Conservation (phyloP, 192 early-diverging fungal species). For the Gonapodya sp. region DNA sequence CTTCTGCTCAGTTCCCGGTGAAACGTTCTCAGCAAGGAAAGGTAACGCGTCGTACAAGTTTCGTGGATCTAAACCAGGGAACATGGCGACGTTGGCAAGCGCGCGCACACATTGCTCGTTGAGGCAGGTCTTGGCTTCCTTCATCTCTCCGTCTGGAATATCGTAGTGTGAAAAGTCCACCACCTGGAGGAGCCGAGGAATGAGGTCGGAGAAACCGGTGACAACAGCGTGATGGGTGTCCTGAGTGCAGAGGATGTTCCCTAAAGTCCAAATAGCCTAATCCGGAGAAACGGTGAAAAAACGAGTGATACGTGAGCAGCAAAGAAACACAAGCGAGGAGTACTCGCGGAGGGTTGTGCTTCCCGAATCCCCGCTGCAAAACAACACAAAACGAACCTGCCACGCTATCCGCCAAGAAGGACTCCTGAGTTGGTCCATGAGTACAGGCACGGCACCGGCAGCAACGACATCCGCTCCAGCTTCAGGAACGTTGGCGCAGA, state of each 20-base stretch:
- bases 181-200: not conserved
- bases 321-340: not conserved
- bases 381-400: not conserved
- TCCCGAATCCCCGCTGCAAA: not conserved
- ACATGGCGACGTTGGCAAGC: not conserved
- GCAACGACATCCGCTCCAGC: not conserved
- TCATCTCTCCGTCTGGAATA: not conserved
- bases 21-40: not conserved
- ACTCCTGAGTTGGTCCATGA: not conserved
- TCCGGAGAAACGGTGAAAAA: not conserved
- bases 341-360: not conserved
- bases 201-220: not conserved
- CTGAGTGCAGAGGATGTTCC: not conserved
- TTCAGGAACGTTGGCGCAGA: not conserved
- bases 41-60: not conserved
- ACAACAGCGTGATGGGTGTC: not conserved
- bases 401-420: not conserved
- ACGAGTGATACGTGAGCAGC: not conserved
- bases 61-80: not conserved
- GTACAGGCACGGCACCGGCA: not conserved
- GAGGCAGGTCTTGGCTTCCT: not conserved
- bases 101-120: not conserved
- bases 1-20: not conserved
- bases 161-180: not conserved
- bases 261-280: not conserved